Evolutionary conservation across 2,329 filamentous ascomycete species (phyloP).

Genomic region (Neofusicoccum kwambonambiense): DNA sequence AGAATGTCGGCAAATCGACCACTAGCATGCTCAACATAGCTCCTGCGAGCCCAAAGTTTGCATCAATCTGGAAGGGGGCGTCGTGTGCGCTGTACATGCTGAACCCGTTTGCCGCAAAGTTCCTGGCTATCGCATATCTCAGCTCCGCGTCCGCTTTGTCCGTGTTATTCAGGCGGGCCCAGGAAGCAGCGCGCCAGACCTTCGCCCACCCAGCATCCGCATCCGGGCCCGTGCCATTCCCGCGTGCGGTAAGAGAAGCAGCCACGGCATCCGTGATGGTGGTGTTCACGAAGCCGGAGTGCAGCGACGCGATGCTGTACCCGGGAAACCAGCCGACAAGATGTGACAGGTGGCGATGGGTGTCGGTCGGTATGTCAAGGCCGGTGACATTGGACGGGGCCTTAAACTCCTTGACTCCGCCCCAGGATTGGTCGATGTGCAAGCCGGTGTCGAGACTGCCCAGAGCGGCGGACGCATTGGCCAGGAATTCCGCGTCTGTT

Average conservation of each 20-base stretch:
- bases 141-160: conserved; percentile 50
- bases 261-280: conserved; percentile 47
- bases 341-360: conserved; percentile 55
- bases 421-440: conserved; percentile 43
- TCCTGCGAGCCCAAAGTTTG: conserved; percentile 55
- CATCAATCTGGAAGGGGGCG: conserved; percentile 59
- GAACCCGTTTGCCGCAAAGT: conserved; percentile 52
- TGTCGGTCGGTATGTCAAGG: conserved; percentile 42
- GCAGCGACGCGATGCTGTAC: conserved; percentile 47
- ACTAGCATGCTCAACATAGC: conserved; percentile 54
- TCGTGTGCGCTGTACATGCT: conserved; percentile 51
- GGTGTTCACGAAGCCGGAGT: conserved; percentile 44
- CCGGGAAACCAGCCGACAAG: conserved; percentile 59
- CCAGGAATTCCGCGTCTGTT: conserved; percentile 33
- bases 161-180: conserved; percentile 55
- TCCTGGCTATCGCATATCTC: conserved; percentile 49
- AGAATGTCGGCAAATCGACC: conserved; percentile 41
- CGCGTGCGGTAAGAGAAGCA: conserved; percentile 48
- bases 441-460: conserved; percentile 52
- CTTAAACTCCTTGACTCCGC: conserved; percentile 54
- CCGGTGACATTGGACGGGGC: conserved; percentile 37
- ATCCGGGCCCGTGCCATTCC: conserved; percentile 47
- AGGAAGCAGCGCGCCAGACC: conserved; percentile 58
- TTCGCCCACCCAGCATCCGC: conserved; percentile 59
- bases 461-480: conserved; percentile 43